Conservation (phyloP, 2,329 filamentous ascomycete species). For the Epichloe brachyelytri region DNA sequence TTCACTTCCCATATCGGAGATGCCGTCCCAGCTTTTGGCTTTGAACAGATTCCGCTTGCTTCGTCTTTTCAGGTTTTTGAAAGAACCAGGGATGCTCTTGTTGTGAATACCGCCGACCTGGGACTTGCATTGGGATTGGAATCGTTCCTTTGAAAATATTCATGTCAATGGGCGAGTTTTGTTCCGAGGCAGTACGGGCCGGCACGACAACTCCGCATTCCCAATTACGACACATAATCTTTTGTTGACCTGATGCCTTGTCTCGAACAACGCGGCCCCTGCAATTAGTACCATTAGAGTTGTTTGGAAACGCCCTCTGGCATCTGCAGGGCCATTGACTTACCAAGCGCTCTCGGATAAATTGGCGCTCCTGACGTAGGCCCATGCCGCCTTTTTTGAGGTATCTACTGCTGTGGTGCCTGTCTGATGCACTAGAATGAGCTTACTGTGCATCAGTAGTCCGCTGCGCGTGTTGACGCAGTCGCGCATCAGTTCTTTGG, state of each 20-base stretch:
- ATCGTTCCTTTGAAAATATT: conserved; percentile 39
- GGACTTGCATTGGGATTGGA: conserved; percentile 52
- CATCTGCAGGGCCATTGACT: conserved; percentile 18
- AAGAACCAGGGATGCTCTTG: conserved; percentile 32
- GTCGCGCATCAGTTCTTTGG: conserved; percentile 61
- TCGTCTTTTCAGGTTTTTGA: conserved; percentile 12
- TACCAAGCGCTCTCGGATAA: conserved; percentile 87
- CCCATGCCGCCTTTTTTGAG: conserved; percentile 42
- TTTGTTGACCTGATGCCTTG: conserved; percentile 50
- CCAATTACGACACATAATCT: conserved; percentile 83
- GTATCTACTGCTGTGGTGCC: not conserved
- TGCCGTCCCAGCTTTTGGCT: not conserved
- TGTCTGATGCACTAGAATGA: conserved; percentile 38
- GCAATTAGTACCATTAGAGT: conserved; percentile 2
- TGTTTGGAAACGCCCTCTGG: not conserved
- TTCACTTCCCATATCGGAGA: conserved; percentile 1
- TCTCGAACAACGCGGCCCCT: conserved; percentile 72
- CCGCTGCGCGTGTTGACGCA: conserved; percentile 58
- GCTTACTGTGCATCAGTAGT: conserved; percentile 80
- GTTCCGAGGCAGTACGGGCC: conserved; percentile 20
- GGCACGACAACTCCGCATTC: conserved; percentile 81
- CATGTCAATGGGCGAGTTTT: conserved; percentile 10
- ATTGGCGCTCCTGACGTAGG: conserved; percentile 84
- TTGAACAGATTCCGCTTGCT: not conserved
- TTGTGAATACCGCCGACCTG: conserved; percentile 36